Evolutionary conservation across 441 rosid genomes (phyloP).

Genomic region (Pelargonium myrrhifolium): DNA sequence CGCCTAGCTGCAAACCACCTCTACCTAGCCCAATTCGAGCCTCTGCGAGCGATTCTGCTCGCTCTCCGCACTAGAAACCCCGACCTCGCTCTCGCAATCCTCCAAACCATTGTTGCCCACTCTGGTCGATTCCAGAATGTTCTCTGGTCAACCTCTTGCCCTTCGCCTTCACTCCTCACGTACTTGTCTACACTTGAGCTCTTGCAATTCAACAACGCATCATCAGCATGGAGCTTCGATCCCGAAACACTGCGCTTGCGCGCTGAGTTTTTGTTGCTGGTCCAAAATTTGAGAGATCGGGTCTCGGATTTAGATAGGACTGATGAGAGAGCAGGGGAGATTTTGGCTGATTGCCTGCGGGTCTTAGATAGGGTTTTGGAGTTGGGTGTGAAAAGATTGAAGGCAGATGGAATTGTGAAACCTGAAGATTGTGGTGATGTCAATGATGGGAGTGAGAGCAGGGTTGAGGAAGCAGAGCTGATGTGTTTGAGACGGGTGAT

Average conservation of each 20-base stretch:
- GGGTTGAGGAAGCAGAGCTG: slow-evolving; percentile 40
- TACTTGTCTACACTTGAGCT: slow-evolving; percentile 70
- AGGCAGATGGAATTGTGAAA: slow-evolving; percentile 28
- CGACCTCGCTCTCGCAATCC: slow-evolving; percentile 57
- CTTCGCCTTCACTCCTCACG: slow-evolving; percentile 68
- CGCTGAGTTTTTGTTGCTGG: slow-evolving; percentile 61
- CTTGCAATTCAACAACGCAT: slow-evolving; percentile 39
- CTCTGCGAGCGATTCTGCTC: slow-evolving; percentile 64
- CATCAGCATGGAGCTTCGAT: slow-evolving; percentile 65
- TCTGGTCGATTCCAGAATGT: slow-evolving; percentile 63
- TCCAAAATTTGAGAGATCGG: slow-evolving; percentile 55
- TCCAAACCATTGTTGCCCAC: slow-evolving; percentile 69
- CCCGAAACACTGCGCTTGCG: slow-evolving; percentile 55
- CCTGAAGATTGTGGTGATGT: slow-evolving; percentile 8
- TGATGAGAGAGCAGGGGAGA: slow-evolving; percentile 21
- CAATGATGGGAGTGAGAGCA: slow-evolving; percentile 17
- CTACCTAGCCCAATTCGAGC: slow-evolving; percentile 84
- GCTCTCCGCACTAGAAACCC: slow-evolving; percentile 62
- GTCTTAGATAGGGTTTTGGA: slow-evolving; percentile 61
- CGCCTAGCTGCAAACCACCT: slow-evolving; percentile 91
- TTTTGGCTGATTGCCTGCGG: slow-evolving; percentile 28
- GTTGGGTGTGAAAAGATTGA: slow-evolving; percentile 65
- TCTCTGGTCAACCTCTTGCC: slow-evolving; percentile 70
- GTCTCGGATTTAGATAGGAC: slow-evolving; percentile 34
- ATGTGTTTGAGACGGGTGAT: slow-evolving; percentile 43